Conservation (phyloP, 116 monocot genomes). For the Phalaenopsis hybrid region DNA sequence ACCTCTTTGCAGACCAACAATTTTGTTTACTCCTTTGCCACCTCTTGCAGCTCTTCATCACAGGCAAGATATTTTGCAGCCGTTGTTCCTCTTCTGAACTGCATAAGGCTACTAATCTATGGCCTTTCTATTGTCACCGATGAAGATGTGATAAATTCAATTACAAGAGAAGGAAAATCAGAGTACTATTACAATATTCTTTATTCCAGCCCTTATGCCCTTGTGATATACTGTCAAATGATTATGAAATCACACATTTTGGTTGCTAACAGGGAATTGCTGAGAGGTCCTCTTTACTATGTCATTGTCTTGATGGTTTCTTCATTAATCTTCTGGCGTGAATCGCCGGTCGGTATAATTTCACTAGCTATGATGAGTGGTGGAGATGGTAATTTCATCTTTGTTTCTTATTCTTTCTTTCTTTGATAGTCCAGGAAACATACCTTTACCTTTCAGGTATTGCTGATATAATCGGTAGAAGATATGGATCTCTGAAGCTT, state of each 20-base stretch:
- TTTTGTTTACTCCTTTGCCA: background rate
- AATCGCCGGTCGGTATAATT: slow-evolving; percentile 76
- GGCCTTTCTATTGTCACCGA: slow-evolving; percentile 58
- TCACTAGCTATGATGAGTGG: slow-evolving; percentile 88
- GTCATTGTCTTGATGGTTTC: slow-evolving; percentile 66
- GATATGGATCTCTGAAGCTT: slow-evolving; percentile 65
- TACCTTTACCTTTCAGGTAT: slow-evolving; percentile 38
- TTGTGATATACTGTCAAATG: background rate
- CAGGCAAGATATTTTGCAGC: slow-evolving; percentile 82
- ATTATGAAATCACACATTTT: background rate
- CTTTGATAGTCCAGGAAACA: background rate
- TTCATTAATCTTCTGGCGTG: slow-evolving; percentile 77
- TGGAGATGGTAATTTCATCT: slow-evolving; percentile 65
- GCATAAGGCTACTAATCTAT: slow-evolving; percentile 49
- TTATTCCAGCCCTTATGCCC: background rate
- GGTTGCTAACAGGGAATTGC: slow-evolving; percentile 65
- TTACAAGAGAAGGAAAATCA: slow-evolving; percentile 86
- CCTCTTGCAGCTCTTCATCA: slow-evolving; percentile 37
- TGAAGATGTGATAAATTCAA: slow-evolving; percentile 76
- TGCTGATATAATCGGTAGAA: slow-evolving; percentile 93
- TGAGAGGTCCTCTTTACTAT: slow-evolving; percentile 84
- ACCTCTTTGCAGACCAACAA: background rate
- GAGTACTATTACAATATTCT: slow-evolving; percentile 39
- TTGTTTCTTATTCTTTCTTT: background rate
- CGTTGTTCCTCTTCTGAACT: slow-evolving; percentile 67